These are phyloP conservation scores for Hymenoscyphus infarciens DNA, from an alignment of 2,329 filamentous ascomycete species.

Conservation along the genomic window DNA sequence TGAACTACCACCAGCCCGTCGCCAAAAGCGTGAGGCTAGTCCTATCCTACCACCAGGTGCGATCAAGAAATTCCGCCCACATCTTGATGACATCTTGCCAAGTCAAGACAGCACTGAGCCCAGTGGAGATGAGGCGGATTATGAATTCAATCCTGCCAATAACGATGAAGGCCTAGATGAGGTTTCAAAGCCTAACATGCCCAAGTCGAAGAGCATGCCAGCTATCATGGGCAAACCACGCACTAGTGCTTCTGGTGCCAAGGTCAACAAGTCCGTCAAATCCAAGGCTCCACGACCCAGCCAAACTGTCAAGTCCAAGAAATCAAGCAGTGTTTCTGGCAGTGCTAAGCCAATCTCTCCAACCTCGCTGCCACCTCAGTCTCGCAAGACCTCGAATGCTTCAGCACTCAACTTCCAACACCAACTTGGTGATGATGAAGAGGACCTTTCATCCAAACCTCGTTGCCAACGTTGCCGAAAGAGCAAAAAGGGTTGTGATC, in stretches of 20 bases:
- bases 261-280: slow-evolving; percentile 45
- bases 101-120: slow-evolving; percentile 55
- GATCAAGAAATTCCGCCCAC: slow-evolving; percentile 45
- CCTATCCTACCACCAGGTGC: slow-evolving; percentile 46
- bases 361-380: slow-evolving; percentile 63
- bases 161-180: slow-evolving; percentile 27
- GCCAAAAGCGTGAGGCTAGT: slow-evolving; percentile 53
- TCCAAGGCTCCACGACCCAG: slow-evolving; percentile 36
- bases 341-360: slow-evolving; percentile 54
- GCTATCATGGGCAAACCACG: slow-evolving; percentile 40
- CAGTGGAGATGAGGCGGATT: slow-evolving; percentile 60
- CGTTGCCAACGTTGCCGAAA: slow-evolving; percentile 98
- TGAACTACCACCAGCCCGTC: slow-evolving; percentile 56
- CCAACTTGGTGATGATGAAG: slow-evolving; percentile 66
- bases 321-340: slow-evolving; percentile 39
- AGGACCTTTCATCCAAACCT: slow-evolving; percentile 90
- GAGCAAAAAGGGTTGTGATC: slow-evolving; percentile 98
- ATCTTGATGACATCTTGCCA: slow-evolving; percentile 49
- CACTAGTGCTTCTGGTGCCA: slow-evolving; percentile 38
- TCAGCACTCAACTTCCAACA: slow-evolving; percentile 60
- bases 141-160: slow-evolving; percentile 38
- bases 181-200: slow-evolving; percentile 34
- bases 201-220: slow-evolving; percentile 41
- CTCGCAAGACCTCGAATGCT: slow-evolving; percentile 71
- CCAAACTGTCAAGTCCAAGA: slow-evolving; percentile 47